Percentiles rank a stretch among this genome's conserved stretches.
Evolutionary conservation across 1,139 yeast species (phyloP).

Genomic region (Blastobotrys buckinghamii): DNA sequence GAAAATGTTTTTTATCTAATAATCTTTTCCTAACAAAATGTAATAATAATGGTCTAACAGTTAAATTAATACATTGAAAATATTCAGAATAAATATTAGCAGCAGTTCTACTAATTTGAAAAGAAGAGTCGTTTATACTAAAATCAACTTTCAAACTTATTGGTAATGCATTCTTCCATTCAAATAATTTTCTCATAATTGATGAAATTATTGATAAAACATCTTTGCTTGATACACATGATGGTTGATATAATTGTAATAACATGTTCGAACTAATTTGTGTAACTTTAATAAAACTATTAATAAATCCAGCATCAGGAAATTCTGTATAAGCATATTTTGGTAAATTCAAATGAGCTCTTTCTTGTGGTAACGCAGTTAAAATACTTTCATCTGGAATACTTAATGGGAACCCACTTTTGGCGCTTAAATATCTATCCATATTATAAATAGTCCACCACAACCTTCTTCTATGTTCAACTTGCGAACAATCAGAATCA

Average conservation of each 20-base stretch:
- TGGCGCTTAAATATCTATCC: constrained; percentile 78
- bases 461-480: constrained; percentile 72
- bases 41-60: constrained; percentile 72
- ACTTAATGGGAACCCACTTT: constrained; percentile 77
- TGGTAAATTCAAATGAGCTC: constrained; percentile 30
- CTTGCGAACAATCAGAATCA: constrained; percentile 6
- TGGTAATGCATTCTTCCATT: constrained; percentile 55
- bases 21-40: constrained; percentile 69
- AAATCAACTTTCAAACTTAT: constrained; percentile 7
- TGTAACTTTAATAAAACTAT: constrained; percentile 74
- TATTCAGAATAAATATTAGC: constrained; percentile 82
- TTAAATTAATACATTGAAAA: constrained; percentile 77
- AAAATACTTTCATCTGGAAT: constrained; percentile 74
- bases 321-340: constrained; percentile 45
- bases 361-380: constrained; percentile 66
- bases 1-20: constrained; percentile 49
- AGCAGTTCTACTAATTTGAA: constrained; percentile 51
- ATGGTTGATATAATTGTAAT: constrained; percentile 59
- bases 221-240: constrained; percentile 38
- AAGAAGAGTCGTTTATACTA: constrained; percentile 3
- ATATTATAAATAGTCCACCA: constrained; percentile 95
- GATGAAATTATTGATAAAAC: constrained; percentile 70
- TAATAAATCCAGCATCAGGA: constrained; percentile 74
- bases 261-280: constrained; percentile 73
- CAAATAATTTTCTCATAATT: constrained; percentile 59